Conservation (phyloP, 768 basidiomycete genomes). For the Amanita muscaria region DNA sequence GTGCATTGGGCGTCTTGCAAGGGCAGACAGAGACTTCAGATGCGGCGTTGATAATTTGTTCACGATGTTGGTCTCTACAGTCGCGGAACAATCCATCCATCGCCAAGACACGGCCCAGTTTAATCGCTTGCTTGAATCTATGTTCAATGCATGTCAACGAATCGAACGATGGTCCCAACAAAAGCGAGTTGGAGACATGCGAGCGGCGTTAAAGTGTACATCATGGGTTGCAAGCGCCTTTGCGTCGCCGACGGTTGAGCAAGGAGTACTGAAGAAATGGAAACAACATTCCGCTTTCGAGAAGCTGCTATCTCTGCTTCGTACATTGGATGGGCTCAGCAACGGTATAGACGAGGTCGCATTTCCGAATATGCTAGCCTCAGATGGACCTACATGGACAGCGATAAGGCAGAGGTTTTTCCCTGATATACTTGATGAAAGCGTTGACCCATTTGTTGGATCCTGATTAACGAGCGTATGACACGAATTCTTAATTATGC, state of each 20-base stretch:
- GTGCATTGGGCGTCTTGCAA: conserved; percentile 2
- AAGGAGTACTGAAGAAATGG: background rate
- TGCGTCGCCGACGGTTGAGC: background rate
- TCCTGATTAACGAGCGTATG: too few relatives aligned
- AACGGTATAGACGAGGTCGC: background rate
- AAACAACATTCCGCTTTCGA: background rate
- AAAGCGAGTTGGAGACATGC: background rate
- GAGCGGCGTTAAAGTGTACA: background rate
- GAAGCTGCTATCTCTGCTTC: background rate
- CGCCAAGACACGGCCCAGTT: background rate
- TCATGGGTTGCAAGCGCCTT: background rate
- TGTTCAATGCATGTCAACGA: conserved; percentile 1
- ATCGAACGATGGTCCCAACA: conserved; percentile 1
- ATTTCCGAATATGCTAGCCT: background rate
- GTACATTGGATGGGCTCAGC: background rate
- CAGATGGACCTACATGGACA: background rate
- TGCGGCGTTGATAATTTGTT: background rate
- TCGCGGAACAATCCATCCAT: background rate
- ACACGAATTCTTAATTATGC: too few relatives aligned
- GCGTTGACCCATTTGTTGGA: too few relatives aligned
- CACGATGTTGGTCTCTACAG: background rate
- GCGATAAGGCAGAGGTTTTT: too few relatives aligned
- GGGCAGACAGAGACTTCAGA: conserved; percentile 1
- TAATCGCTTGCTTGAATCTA: background rate
- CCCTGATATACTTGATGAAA: too few relatives aligned